These are phyloP conservation scores for Trichosporon sp. DNA, from an alignment of 1,284 basidiomycete genomes.

Conservation along the genomic window DNA sequence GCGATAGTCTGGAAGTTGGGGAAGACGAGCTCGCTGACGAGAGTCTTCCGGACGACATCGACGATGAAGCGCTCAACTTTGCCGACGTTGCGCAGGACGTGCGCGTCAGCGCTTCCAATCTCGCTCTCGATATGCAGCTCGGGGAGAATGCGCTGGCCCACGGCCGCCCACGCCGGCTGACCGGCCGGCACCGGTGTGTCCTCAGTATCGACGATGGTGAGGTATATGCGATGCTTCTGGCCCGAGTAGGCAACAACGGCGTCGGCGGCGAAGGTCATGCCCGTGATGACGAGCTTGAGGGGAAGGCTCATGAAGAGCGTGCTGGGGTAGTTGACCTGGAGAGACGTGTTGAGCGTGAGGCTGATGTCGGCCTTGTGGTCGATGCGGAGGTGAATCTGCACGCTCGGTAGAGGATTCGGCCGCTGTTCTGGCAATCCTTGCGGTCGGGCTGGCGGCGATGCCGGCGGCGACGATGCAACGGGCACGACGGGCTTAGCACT, in stretches of 20 bases:
- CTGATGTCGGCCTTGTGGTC: slow-evolving; percentile 48
- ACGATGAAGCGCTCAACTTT: slow-evolving; percentile 93
- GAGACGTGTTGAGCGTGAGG: slow-evolving; percentile 75
- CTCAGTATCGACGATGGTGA: slow-evolving; percentile 68
- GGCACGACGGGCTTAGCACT: neutral
- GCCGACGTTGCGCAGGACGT: slow-evolving; percentile 92
- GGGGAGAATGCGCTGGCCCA: slow-evolving; percentile 80
- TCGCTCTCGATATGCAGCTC: slow-evolving; percentile 92
- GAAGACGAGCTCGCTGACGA: slow-evolving; percentile 90
- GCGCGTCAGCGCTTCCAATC: slow-evolving; percentile 92
- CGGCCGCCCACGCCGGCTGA: slow-evolving; percentile 41
- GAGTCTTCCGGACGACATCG: slow-evolving; percentile 85
- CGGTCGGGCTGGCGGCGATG: slow-evolving; percentile 33
- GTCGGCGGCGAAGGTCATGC: slow-evolving; percentile 78
- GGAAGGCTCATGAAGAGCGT: slow-evolving; percentile 93
- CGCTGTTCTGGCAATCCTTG: slow-evolving; percentile 15
- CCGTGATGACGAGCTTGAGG: slow-evolving; percentile 82
- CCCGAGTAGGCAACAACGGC: slow-evolving; percentile 88
- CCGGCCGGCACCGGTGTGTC: neutral
- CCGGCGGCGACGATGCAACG: slow-evolving; percentile 11
- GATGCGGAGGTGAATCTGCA: slow-evolving; percentile 50
- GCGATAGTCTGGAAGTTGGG: slow-evolving; percentile 82
- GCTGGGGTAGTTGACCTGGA: slow-evolving; percentile 93
- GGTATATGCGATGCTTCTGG: slow-evolving; percentile 65
- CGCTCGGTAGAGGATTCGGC: slow-evolving; percentile 35